Percentiles rank a stretch among this genome's conserved stretches.
phyloP scores from a whole-genome alignment of 2,329 filamentous ascomycete species.

The Penicillium decumbens region DNA sequence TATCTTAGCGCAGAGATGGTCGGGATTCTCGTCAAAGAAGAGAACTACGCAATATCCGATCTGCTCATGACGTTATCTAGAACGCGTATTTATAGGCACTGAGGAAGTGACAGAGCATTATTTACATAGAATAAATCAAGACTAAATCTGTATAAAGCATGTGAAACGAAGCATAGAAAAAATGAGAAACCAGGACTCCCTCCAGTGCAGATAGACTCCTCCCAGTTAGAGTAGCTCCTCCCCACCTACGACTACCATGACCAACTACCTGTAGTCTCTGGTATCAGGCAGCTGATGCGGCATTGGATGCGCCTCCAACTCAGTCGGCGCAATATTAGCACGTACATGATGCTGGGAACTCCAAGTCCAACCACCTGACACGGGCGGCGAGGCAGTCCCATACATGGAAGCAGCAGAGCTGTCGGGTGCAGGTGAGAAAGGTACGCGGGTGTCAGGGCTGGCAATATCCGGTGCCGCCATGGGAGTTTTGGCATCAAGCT shows the following conservation, averaged over 20 bases:
- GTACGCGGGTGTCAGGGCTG: conserved; percentile 8
- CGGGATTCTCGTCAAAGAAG: too few species aligned
- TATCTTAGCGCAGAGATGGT: too few species aligned
- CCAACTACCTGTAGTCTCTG: neutral
- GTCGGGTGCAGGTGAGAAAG: conserved; percentile 2
- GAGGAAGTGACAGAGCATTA: too few species aligned
- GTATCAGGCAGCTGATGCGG: conserved; percentile 6
- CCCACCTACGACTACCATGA: neutral
- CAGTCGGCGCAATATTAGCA: conserved; percentile 5
- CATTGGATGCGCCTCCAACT: conserved; percentile 16
- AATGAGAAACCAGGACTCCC: neutral
- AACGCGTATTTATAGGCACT: too few species aligned
- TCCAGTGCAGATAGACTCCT: neutral
- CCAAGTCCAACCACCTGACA: conserved; percentile 16
- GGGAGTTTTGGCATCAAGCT: conserved; percentile 6
- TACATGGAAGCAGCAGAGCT: neutral
- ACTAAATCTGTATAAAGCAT: neutral
- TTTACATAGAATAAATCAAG: too few species aligned
- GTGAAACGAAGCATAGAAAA: neutral
- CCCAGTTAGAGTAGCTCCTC: neutral
- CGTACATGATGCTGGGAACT: conserved; percentile 6
- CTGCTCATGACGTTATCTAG: too few species aligned
- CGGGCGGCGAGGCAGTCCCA: conserved; percentile 2
- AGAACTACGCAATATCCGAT: too few species aligned
- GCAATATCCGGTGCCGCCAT: neutral